Evolutionary conservation across 83 land plant genomes (phyloP).

Genomic region (Thuja plicata): DNA sequence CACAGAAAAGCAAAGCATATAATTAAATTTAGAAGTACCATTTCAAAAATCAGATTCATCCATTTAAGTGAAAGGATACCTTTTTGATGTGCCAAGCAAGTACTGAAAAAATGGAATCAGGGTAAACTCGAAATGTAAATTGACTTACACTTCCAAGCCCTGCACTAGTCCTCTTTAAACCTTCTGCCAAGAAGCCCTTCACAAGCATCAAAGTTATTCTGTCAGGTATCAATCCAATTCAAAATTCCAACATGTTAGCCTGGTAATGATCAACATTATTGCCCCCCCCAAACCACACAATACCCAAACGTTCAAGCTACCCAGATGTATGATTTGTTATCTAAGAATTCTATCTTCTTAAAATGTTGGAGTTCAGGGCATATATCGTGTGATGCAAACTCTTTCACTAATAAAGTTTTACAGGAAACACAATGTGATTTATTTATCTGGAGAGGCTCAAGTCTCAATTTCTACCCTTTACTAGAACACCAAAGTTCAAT

Average conservation of each 20-base stretch:
- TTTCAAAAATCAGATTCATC: background rate
- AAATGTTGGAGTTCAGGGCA: background rate
- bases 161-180: conserved; percentile 89
- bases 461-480: background rate
- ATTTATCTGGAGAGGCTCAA: background rate
- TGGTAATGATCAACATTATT: background rate
- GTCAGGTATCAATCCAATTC: background rate
- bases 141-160: conserved; percentile 95
- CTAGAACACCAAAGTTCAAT: background rate
- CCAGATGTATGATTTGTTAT: background rate
- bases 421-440: background rate
- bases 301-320: background rate
- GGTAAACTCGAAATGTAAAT: background rate
- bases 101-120: background rate
- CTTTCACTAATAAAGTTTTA: background rate
- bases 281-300: background rate
- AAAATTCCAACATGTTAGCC: background rate
- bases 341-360: background rate
- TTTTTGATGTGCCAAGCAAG: background rate
- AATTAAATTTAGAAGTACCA: background rate
- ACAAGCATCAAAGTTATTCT: background rate
- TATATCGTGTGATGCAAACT: background rate
- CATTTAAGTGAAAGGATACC: background rate
- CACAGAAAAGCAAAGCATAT: background rate
- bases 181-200: conserved; percentile 97